Conservation (phyloP, 2,329 filamentous ascomycete genomes). For the Parastagonospora nodorum region DNA sequence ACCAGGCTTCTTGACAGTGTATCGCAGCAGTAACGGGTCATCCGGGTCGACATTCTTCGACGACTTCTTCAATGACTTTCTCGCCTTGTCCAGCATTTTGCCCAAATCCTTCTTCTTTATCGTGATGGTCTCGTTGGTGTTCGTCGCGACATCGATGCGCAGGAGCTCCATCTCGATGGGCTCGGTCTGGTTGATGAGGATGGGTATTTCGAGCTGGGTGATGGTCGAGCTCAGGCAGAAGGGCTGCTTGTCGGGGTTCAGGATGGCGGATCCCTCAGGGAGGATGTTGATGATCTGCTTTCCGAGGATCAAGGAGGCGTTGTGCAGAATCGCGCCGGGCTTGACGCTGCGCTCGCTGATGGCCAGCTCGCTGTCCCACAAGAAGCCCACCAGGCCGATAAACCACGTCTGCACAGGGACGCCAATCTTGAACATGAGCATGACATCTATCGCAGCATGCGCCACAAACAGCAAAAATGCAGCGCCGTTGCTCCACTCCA, state of each 20-base stretch:
- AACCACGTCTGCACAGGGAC: slow-evolving; percentile 77
- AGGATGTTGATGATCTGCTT: slow-evolving; percentile 98
- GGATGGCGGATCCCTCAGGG: slow-evolving; percentile 87
- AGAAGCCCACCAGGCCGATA: slow-evolving; percentile 73
- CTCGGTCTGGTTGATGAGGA: slow-evolving; percentile 91
- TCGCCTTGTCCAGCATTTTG: slow-evolving; percentile 71
- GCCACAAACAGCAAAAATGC: slow-evolving; percentile 72
- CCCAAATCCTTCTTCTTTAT: slow-evolving; percentile 76
- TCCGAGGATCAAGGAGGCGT: slow-evolving; percentile 90
- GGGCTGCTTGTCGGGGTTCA: slow-evolving; percentile 80
- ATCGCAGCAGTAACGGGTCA: slow-evolving; percentile 70
- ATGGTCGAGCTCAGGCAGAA: slow-evolving; percentile 77
- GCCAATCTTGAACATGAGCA: slow-evolving; percentile 91
- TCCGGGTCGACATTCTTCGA: slow-evolving; percentile 54
- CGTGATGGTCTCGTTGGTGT: slow-evolving; percentile 77
- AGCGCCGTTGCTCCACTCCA: slow-evolving; percentile 82
- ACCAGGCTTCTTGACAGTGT: slow-evolving; percentile 81
- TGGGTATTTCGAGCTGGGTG: slow-evolving; percentile 70
- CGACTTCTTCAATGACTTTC: slow-evolving; percentile 67
- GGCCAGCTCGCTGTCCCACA: slow-evolving; percentile 91
- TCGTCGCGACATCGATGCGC: slow-evolving; percentile 82
- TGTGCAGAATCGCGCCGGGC: slow-evolving; percentile 83
- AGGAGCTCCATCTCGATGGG: slow-evolving; percentile 88
- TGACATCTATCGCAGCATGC: slow-evolving; percentile 76
- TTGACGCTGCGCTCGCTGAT: slow-evolving; percentile 95